Evolutionary conservation across 73 alveolate genomes (phyloP), one percentile per base, ranked within the genome.

Genomic region (Tetrahymena malaccensis): DNA sequence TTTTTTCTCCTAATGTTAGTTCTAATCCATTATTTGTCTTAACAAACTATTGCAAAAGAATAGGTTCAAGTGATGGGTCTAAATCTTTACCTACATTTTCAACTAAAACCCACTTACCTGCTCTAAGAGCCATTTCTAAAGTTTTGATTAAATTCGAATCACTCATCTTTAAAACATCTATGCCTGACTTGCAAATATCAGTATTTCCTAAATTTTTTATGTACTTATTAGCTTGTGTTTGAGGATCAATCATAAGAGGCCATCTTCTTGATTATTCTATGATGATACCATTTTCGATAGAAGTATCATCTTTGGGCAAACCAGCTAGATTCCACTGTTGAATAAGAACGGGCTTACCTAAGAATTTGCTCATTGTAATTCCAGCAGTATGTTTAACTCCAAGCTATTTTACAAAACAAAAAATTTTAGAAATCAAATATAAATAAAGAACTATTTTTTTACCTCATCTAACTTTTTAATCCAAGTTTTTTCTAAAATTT

Each of bases 221-320:
- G 96, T 97, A 99, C 95, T 98, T 99, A 98, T 99, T 99, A 37
- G 99, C 99, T 97, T 99, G 98, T 25, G 98, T 56, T 96, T 98
- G 97, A 0, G 99, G 99, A 96, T 98, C 99, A 93, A 98, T 98
- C 99, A 98, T 98, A 43, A 98, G 97, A 43, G 99, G 99, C 99
- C 99, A 98, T 98, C 99, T 98, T 95, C 99, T 96, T 11, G 99
- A 97, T 94, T 98, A 98, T 94, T 97, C 98, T 96, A 98, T 98
- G 33, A 98, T 99, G 94, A 99, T 98, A 97, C 99, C 99, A 96
- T 99, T 99, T 98, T 99, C 99, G 43, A 98, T 98, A 0, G 99
- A 98, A 44, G 98, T 97, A 93, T 97, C 98, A 96, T 99, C 99
- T 94, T 98, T 98, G 11, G 99, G 99, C 43, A 99, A 94, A 93